Evolutionary conservation across 805 yeast species (phyloP).

Genomic region (Torulaspora delbrueckii): DNA sequence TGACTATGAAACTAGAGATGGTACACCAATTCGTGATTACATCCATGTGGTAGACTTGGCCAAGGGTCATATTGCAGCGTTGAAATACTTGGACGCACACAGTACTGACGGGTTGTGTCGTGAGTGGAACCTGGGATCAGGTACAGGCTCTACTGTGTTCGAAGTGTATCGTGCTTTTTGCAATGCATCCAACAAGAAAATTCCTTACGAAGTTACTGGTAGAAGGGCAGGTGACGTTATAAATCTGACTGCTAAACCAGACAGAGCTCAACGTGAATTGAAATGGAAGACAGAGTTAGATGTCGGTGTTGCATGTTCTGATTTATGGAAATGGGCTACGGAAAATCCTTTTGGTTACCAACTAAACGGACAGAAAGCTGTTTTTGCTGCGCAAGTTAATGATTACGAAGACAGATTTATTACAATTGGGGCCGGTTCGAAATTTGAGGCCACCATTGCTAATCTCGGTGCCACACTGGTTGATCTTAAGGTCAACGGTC

Average conservation of each 20-base stretch:
- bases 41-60: slow-evolving; percentile 79
- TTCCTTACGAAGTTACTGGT: slow-evolving; percentile 60
- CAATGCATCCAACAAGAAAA: slow-evolving; percentile 55
- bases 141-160: slow-evolving; percentile 69
- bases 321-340: slow-evolving; percentile 74
- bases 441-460: slow-evolving; percentile 40
- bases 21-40: slow-evolving; percentile 78
- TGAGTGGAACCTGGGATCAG: slow-evolving; percentile 83
- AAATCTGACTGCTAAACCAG: slow-evolving; percentile 65
- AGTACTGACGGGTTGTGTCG: slow-evolving; percentile 49
- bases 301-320: slow-evolving; percentile 61
- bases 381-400: slow-evolving; percentile 17
- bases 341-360: slow-evolving; percentile 61
- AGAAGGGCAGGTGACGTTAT: slow-evolving; percentile 76
- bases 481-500: slow-evolving; percentile 38
- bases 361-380: slow-evolving; percentile 24
- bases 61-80: slow-evolving; percentile 68
- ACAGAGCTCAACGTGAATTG: slow-evolving; percentile 61
- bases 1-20: slow-evolving; percentile 68
- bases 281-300: slow-evolving; percentile 55
- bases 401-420: slow-evolving; percentile 30
- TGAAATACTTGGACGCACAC: slow-evolving; percentile 44
- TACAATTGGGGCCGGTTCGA: slow-evolving; percentile 31
- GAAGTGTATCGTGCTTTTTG: slow-evolving; percentile 65
- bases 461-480: slow-evolving; percentile 52